A percentile compares a stretch with the other conserved stretches of the same genome.
These are phyloP conservation scores for Cyclotella choctawhatcheeana DNA, from an alignment of 108 stramenopile species.

Conservation along the genomic window DNA sequence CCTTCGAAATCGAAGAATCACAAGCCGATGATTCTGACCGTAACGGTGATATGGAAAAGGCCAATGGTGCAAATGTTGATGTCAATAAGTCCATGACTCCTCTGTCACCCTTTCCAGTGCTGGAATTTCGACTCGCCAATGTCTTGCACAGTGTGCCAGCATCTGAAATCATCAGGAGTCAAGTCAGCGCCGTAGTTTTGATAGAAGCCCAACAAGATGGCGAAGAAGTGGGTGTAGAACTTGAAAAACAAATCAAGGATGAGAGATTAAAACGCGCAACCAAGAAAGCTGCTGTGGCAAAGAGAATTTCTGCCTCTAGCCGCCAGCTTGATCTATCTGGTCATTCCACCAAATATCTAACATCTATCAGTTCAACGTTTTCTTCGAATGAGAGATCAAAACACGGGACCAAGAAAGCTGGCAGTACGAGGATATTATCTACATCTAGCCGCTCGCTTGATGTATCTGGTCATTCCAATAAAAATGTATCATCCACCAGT, in stretches of 20 bases:
- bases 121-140: slow-evolving; percentile 80
- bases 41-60: no score
- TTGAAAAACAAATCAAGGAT: slow-evolving; percentile 21
- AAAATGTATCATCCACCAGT: background rate
- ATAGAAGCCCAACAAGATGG: slow-evolving; percentile 25
- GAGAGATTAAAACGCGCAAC: slow-evolving; percentile 23
- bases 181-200: slow-evolving; percentile 43
- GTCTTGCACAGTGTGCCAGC: slow-evolving; percentile 34
- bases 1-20: background rate
- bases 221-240: slow-evolving; percentile 21
- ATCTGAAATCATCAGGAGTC: slow-evolving; percentile 72
- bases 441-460: no score
- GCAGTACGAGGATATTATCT: no score
- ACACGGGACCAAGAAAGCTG: no score
- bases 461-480: no score
- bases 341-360: no score
- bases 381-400: no score
- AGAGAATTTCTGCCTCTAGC: slow-evolving; percentile 4
- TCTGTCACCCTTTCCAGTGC: slow-evolving; percentile 61
- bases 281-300: background rate
- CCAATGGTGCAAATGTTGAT: background rate
- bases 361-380: no score
- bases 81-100: no score
- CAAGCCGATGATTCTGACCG: background rate
- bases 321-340: no score